Conservation (phyloP, 1,284 basidiomycete genomes). For the Termitomyces sp. region DNA sequence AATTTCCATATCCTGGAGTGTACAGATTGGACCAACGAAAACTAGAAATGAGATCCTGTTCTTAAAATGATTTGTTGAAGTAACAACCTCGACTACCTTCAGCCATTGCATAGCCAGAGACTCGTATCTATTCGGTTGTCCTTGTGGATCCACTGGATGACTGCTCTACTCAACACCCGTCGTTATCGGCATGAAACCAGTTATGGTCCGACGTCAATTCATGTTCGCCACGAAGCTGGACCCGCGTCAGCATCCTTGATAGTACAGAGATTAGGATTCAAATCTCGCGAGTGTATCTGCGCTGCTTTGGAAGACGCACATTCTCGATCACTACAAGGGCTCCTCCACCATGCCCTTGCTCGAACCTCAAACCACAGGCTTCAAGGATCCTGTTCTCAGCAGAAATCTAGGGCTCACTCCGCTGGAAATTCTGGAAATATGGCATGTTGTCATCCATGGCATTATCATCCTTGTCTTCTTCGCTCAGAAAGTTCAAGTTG, state of each 20-base stretch:
- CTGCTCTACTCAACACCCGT: neutral
- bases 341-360: neutral
- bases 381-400: neutral
- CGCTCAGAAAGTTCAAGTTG: neutral
- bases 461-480: neutral
- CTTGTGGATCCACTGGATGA: neutral
- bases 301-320: neutral
- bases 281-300: neutral
- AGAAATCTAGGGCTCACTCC: no score
- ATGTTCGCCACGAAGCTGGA: neutral
- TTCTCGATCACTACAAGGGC: neutral
- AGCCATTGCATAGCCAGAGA: neutral
- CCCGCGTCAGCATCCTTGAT: neutral
- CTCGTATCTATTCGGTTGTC: neutral
- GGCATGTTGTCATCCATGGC: neutral
- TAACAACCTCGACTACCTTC: neutral
- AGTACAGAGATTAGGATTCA: neutral
- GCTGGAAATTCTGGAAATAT: neutral
- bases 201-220: conserved; percentile 5
- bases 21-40: neutral
- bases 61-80: neutral
- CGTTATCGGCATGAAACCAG: neutral
- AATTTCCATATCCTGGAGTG: neutral
- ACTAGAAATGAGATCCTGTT: neutral
- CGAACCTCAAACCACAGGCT: no score